Evolutionary conservation across 768 basidiomycete genomes (phyloP), one percentile per base, ranked within the genome.

Genomic region (Scleroderma citrinum): DNA sequence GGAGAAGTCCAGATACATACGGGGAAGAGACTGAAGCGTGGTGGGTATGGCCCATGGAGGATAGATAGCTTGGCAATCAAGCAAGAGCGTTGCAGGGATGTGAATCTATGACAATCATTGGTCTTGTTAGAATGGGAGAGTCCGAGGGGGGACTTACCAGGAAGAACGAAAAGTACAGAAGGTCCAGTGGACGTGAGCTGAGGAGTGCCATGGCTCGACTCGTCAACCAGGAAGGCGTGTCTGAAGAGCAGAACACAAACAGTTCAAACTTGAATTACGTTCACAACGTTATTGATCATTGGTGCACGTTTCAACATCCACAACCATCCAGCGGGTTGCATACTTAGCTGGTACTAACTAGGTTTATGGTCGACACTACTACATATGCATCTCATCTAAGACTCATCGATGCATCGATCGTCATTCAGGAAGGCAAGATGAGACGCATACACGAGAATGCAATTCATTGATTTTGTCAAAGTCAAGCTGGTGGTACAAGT

Each of bases 121-220:
- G 34, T 35, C 34, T 12, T n/a, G 34, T 32, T 35, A 51, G 35
- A 23, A 14, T 11, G 38, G 30, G 43, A 11, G 17, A 7, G 26
- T 19, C 5, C 29, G 23, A 47, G 1, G 24, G 7, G 17, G 21
- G 6, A 60, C 78, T 51, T 52, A 82, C 86, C 48, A 82, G 56
- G 55, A 88, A 90, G 69, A 87, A 91, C 0, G 58, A 44, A 52
- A 87, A 85, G 61, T 90, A 91, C 3, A 87, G 24, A 3, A 85
- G 56, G 61, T 88, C 86, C 35, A 80, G 53, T 12, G 82, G 83
- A 50, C 86, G 81, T 24, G 76, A 69, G 3, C 67, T 67, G 30
- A 87, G 67, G 13, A 82, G 71, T 0, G n/a, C n/a, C n/a, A n/a
- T n/a, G n/a, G n/a, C n/a, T n/a, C n/a, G n/a, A n/a, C n/a, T n/a